A percentile compares a stretch with the other conserved stretches of the same genome.
Conservation (phyloP, 306 rosid genomes). For the Ochetophila trinervis region DNA sequence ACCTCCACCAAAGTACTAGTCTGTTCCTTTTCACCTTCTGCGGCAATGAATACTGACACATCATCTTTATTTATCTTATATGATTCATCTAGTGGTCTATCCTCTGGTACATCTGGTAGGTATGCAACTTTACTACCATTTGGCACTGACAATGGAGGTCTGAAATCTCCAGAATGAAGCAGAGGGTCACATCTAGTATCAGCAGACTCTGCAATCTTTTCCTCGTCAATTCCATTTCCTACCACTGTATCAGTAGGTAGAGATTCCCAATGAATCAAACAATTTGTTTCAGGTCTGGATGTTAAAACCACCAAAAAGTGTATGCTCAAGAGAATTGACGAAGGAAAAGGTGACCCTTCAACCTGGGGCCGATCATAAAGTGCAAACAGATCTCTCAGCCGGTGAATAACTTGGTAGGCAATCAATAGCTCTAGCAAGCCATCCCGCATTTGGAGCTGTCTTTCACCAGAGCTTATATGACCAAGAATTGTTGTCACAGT, state of each 20-base stretch:
- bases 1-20: constrained; percentile 35
- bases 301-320: constrained; percentile 79
- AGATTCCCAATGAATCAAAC: constrained; percentile 69
- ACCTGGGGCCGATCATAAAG: constrained; percentile 98
- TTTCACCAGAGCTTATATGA: constrained; percentile 70
- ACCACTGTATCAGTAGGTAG: constrained; percentile 33
- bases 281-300: constrained; percentile 57
- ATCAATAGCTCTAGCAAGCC: constrained; percentile 81
- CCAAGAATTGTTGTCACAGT: constrained; percentile 72
- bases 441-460: constrained; percentile 93
- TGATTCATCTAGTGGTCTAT: constrained; percentile 57
- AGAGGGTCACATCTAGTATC: constrained; percentile 25
- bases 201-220: constrained; percentile 38
- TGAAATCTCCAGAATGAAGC: constrained; percentile 40
- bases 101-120: constrained; percentile 78
- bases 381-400: constrained; percentile 93
- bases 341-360: constrained; percentile 90
- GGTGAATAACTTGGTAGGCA: constrained; percentile 87
- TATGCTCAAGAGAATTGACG: constrained; percentile 77
- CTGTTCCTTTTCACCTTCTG: constrained; percentile 43
- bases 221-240: constrained; percentile 43
- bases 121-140: constrained; percentile 42
- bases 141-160: constrained; percentile 33
- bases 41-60: constrained; percentile 36
- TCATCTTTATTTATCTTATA: constrained; percentile 31